Evolutionary conservation across 805 yeast species (phyloP), one percentile per base, ranked within the genome.

Genomic region (Starmerella ratchasimensis): DNA sequence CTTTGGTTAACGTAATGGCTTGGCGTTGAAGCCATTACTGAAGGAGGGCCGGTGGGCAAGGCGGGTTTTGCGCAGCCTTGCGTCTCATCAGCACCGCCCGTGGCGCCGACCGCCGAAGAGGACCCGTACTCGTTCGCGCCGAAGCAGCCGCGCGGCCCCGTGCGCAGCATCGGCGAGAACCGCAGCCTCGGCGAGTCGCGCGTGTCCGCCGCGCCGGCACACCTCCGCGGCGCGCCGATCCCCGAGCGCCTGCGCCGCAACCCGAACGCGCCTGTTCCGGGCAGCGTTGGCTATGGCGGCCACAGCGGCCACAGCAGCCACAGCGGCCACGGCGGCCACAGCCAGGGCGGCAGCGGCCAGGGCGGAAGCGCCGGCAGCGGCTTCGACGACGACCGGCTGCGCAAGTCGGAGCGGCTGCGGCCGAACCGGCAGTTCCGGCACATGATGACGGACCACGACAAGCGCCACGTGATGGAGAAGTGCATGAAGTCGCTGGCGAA

Each of bases 361-460:
- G 39, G 39, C 36, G 26, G 15, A 18, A 40, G 37, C 5, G 35
- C n/a, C n/a, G n/a, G n/a, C n/a, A n/a, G n/a, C n/a, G n/a, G n/a
- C n/a, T n/a, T n/a, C n/a, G n/a, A n/a, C n/a, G 45, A n/a, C n/a
- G n/a, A n/a, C n/a, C n/a, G n/a, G n/a, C n/a, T n/a, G n/a, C n/a
- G n/a, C n/a, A n/a, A 43, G 36, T 29, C 37, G 20, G 46, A 41
- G 39, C 32, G 31, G 28, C 36, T 43, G 31, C 48, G 47, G 23
- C 49, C 50, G 28, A 42, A 45, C 36, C 39, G 42, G 17, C 33
- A 46, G 53, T 82, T 77, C 62, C 80, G 90, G 21, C 96, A 96
- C 46, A 73, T 90, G 46, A 90, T 90, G 98, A 82, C 84, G 52
- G 94, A 94, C 41, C 80, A 88, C 63, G 98, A 90, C 59, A 86